phyloP scores from a whole-genome alignment of 441 rosid genomes.

The Populus hybrid region DNA sequence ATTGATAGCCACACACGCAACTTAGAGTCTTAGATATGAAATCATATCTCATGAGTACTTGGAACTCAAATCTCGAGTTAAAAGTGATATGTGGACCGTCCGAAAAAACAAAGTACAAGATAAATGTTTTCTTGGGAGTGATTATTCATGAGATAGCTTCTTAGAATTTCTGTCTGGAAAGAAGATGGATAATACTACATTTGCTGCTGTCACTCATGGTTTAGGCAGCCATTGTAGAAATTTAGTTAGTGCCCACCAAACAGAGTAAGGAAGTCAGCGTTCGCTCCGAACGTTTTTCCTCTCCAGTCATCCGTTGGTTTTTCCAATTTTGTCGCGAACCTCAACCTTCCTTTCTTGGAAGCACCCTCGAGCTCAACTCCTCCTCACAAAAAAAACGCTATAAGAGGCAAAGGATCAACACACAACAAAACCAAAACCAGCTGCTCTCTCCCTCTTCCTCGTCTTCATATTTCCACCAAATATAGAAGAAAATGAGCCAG shows the following conservation, averaged over 20 bases:
- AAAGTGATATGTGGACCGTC: too few species aligned
- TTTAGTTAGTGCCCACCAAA: neutral
- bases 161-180: too few species aligned
- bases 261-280: neutral
- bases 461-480: neutral
- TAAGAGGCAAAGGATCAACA: neutral
- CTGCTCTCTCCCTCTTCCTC: neutral
- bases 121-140: too few species aligned
- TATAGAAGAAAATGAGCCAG: conserved; percentile 30
- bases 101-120: too few species aligned
- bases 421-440: neutral
- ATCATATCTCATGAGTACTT: too few species aligned
- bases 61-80: too few species aligned
- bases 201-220: neutral
- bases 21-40: too few species aligned
- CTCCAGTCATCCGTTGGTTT: neutral
- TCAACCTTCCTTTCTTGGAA: conserved; percentile 18
- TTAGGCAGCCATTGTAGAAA: neutral
- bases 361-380: neutral
- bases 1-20: too few species aligned
- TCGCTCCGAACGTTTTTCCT: neutral
- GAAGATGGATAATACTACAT: too few species aligned
- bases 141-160: too few species aligned
- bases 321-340: neutral
- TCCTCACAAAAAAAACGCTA: neutral